Evolutionary conservation across 1,284 basidiomycete species (phyloP).

Genomic region (Ceratobasidium sp.): DNA sequence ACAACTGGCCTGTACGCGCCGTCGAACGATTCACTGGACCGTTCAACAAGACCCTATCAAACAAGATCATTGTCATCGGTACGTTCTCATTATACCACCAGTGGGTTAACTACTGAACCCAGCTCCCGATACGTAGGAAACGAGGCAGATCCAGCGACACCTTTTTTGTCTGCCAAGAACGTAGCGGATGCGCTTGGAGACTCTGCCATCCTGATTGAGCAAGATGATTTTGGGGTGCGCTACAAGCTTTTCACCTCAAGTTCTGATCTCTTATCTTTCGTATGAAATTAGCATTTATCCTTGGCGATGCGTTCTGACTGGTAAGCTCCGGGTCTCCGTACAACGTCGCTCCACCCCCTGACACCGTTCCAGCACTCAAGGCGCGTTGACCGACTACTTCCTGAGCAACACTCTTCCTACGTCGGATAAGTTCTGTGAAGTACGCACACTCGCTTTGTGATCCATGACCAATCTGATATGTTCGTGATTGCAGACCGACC

Average conservation of each 20-base stretch:
- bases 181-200: constrained; percentile 16
- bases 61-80: too few species aligned
- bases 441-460: neutral
- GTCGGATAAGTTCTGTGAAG: constrained; percentile 21
- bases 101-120: too few species aligned
- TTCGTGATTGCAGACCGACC: neutral
- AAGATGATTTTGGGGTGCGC: constrained; percentile 31
- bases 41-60: too few species aligned
- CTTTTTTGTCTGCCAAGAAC: neutral
- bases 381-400: constrained; percentile 5
- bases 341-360: neutral
- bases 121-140: too few species aligned
- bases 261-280: too few species aligned
- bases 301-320: constrained; percentile 33
- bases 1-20: too few species aligned
- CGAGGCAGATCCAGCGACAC: too few species aligned
- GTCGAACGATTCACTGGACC: too few species aligned
- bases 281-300: constrained; percentile 25
- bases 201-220: constrained; percentile 29
- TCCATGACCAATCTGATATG: neutral
- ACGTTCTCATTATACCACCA: too few species aligned
- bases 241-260: neutral
- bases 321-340: neutral
- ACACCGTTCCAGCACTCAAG: neutral
- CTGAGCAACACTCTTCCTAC: constrained; percentile 20